A percentile compares a stretch with the other conserved stretches of the same genome.
These are phyloP conservation scores for Xanthoceras sorbifolium DNA, from an alignment of 345 rosid species.

Conservation along the genomic window DNA sequence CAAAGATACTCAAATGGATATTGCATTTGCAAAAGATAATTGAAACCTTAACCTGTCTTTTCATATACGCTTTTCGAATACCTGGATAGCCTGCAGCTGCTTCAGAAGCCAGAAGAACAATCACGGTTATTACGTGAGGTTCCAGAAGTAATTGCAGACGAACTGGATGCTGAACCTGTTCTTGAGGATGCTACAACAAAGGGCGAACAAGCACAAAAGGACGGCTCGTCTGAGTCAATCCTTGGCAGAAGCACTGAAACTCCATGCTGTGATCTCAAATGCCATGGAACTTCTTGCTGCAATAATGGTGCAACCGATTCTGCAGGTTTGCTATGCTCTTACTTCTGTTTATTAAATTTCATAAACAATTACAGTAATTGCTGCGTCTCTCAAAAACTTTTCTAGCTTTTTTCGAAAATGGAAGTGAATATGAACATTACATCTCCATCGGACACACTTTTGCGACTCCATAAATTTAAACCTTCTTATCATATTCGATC, in stretches of 20 bases:
- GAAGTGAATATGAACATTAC: too few species aligned
- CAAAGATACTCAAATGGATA: not conserved
- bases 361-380: too few species aligned
- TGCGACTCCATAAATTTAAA: too few species aligned
- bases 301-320: not conserved
- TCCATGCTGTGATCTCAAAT: not conserved
- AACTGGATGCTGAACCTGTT: not conserved
- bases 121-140: constrained; percentile 32
- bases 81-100: constrained; percentile 30
- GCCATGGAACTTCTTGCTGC: not conserved
- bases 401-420: too few species aligned
- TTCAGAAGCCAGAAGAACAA: constrained; percentile 39
- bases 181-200: not conserved
- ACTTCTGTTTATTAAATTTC: not conserved
- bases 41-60: constrained; percentile 22
- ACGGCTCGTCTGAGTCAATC: not conserved
- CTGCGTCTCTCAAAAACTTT: too few species aligned
- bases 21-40: not conserved
- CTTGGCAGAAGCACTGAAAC: not conserved
- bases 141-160: constrained; percentile 41
- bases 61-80: constrained; percentile 24
- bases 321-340: not conserved
- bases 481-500: not conserved
- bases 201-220: not conserved
- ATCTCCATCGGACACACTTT: too few species aligned